A percentile compares a stretch with the other conserved stretches of the same genome.
Evolutionary conservation across 2,329 filamentous ascomycete genomes (phyloP).

Genomic region (Tolypocladium endophyticum): DNA sequence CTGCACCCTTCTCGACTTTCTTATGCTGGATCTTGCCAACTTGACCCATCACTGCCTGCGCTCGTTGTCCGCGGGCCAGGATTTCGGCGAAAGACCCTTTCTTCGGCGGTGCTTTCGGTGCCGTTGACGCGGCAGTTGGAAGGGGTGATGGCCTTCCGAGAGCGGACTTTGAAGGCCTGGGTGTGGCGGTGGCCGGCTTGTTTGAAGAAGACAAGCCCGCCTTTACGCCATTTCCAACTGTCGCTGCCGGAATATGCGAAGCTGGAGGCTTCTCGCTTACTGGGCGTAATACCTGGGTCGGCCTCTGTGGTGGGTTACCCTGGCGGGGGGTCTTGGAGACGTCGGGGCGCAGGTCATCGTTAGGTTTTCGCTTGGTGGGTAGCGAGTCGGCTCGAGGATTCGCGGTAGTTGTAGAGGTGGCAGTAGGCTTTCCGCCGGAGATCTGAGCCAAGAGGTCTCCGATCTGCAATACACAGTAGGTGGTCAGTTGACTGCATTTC

Average conservation of each 20-base stretch:
- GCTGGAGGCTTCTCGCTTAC: neutral
- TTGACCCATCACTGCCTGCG: conserved; percentile 48
- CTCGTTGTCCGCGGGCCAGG: conserved; percentile 59
- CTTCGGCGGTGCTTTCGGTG: conserved; percentile 43
- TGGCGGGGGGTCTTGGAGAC: conserved; percentile 31
- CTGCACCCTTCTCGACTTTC: conserved; percentile 52
- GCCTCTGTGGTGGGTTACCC: conserved; percentile 4
- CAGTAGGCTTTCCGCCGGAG: conserved; percentile 39
- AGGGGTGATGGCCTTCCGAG: conserved; percentile 12
- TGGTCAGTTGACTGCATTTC: neutral
- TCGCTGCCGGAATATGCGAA: neutral
- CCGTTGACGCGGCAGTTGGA: conserved; percentile 26
- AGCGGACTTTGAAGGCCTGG: conserved; percentile 8
- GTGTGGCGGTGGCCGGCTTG: conserved; percentile 12
- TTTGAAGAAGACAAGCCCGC: conserved; percentile 11
- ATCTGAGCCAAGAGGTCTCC: conserved; percentile 41
- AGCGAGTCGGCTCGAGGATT: conserved; percentile 15
- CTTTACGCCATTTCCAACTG: conserved; percentile 2
- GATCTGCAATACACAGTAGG: conserved; percentile 13
- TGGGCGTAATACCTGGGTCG: conserved; percentile 1
- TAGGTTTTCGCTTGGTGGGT: conserved; percentile 46
- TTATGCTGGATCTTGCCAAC: conserved; percentile 68
- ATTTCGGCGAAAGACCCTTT: conserved; percentile 68
- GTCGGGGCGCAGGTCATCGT: conserved; percentile 33
- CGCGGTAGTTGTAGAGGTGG: conserved; percentile 20